phyloP scores from a whole-genome alignment of 495 filamentous ascomycete species.

The Saxophila tyrrhenica region DNA sequence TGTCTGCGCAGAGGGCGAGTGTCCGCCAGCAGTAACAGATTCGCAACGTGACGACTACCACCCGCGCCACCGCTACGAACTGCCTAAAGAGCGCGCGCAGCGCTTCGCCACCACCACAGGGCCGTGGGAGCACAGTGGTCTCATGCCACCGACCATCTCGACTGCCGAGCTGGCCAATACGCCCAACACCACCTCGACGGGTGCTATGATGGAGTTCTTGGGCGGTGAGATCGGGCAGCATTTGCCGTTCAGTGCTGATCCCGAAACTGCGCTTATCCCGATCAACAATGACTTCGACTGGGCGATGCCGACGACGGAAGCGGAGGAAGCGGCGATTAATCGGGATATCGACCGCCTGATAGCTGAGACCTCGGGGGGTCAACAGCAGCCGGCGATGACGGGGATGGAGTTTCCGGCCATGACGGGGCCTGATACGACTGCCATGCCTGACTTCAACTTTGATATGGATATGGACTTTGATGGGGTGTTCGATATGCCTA shows the following conservation, averaged over 20 bases:
- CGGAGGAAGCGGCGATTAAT: neutral
- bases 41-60: neutral
- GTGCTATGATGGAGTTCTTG: slow-evolving; percentile 17
- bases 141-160: slow-evolving; percentile 4
- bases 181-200: slow-evolving; percentile 3
- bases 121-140: slow-evolving; percentile 10
- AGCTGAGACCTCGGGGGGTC: neutral
- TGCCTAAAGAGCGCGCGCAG: slow-evolving; percentile 5
- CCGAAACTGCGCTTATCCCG: slow-evolving; percentile 4
- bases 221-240: slow-evolving; percentile 1
- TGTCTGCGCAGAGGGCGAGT: neutral
- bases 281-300: neutral
- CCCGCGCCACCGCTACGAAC: slow-evolving; percentile 8
- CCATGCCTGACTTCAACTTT: neutral
- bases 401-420: neutral
- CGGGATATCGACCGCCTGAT: neutral
- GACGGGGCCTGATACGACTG: neutral
- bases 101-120: slow-evolving; percentile 10
- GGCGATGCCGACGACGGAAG: neutral
- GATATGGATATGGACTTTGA: slow-evolving; percentile 5
- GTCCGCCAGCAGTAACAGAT: neutral
- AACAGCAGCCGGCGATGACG: neutral
- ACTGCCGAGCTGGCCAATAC: neutral
- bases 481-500: slow-evolving; percentile 7
- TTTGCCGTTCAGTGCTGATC: slow-evolving; percentile 7